Conservation (phyloP, 2,329 filamentous ascomycete species). For the Thelonectria rubi region DNA sequence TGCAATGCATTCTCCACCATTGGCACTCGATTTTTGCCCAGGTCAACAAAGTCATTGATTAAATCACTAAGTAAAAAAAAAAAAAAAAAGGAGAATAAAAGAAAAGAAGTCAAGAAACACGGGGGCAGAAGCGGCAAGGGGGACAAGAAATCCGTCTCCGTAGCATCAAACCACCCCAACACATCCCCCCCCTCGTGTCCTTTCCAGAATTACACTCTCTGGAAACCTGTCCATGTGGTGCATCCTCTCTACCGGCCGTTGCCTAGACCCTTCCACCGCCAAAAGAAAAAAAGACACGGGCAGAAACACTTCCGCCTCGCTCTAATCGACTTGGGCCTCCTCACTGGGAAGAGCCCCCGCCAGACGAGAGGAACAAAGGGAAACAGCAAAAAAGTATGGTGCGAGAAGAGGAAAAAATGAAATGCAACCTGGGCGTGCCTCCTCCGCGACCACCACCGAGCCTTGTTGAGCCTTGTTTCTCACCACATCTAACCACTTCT, state of each 20-base stretch:
- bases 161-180: background rate
- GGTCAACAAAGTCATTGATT: slow-evolving; percentile 16
- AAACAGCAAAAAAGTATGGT: slow-evolving; percentile 25
- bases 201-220: no score
- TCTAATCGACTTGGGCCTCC: background rate
- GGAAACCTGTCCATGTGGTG: background rate
- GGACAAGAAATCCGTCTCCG: background rate
- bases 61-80: slow-evolving; percentile 13
- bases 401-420: slow-evolving; percentile 28
- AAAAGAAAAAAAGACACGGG: background rate
- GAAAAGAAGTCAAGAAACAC: background rate
- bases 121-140: background rate
- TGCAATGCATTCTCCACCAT: background rate
- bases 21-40: slow-evolving; percentile 4
- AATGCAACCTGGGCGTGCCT: slow-evolving; percentile 39
- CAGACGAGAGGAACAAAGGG: slow-evolving; percentile 23
- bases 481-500: slow-evolving; percentile 11
- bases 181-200: no score
- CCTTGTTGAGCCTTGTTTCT: slow-evolving; percentile 7
- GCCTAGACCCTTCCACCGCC: background rate
- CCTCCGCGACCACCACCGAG: slow-evolving; percentile 4
- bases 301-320: background rate
- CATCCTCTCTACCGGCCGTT: background rate
- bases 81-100: slow-evolving; percentile 9
- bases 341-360: slow-evolving; percentile 19